A percentile compares a stretch with the other conserved stretches of the same genome.
Evolutionary conservation across 805 yeast genomes (phyloP).

Genomic region (Spathaspora boniae): DNA sequence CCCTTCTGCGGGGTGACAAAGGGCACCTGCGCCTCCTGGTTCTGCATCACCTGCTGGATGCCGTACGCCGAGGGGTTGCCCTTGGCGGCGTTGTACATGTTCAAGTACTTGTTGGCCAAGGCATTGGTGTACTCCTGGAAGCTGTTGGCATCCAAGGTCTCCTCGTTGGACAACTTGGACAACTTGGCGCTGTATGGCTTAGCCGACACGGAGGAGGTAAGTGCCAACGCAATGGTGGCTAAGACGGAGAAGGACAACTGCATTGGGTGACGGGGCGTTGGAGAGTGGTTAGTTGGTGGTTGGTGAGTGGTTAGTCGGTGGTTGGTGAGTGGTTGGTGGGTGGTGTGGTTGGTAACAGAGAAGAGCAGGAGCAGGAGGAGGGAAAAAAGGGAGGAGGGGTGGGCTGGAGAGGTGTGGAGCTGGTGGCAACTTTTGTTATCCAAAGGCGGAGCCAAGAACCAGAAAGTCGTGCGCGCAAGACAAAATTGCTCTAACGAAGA

Average conservation of each 20-base stretch:
- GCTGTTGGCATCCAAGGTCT: conserved; percentile 48
- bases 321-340: neutral
- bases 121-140: conserved; percentile 53
- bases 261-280: conserved; percentile 16
- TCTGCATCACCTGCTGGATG: conserved; percentile 11
- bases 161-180: conserved; percentile 56
- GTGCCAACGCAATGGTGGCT: conserved; percentile 36
- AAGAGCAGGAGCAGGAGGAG: neutral
- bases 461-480: no score
- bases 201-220: conserved; percentile 39
- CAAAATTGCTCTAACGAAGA: no score
- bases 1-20: conserved; percentile 26
- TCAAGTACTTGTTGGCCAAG: conserved; percentile 60
- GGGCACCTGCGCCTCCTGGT: conserved; percentile 27
- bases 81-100: conserved; percentile 39
- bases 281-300: no score
- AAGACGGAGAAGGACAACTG: conserved; percentile 34
- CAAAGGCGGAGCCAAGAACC: no score
- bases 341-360: neutral
- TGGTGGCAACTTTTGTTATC: no score
- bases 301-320: neutral
- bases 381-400: neutral
- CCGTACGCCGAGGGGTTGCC: conserved; percentile 18
- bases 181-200: conserved; percentile 54
- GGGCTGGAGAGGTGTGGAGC: no score